Percentiles rank a stretch among this genome's conserved stretches.
These are phyloP conservation scores for Aspergillus candidus DNA, from an alignment of 2,329 filamentous ascomycete genomes.

Conservation along the genomic window DNA sequence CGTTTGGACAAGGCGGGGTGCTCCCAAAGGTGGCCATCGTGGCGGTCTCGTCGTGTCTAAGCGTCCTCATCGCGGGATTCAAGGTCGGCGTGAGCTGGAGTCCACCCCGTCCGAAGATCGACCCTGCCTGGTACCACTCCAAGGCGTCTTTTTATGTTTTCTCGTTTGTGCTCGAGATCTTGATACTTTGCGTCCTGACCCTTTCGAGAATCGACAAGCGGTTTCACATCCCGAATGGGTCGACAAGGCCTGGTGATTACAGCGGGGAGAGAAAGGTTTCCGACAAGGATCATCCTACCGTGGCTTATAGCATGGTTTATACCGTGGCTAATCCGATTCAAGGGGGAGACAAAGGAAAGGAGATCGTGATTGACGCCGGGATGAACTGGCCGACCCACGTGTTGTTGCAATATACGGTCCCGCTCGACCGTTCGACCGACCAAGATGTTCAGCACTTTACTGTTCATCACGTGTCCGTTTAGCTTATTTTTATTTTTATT, in stretches of 20 bases:
- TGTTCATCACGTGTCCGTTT: too few species aligned
- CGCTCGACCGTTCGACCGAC: too few species aligned
- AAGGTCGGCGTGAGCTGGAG: constrained; percentile 56
- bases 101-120: constrained; percentile 40
- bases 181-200: constrained; percentile 63
- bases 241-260: constrained; percentile 15
- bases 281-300: neutral
- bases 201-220: constrained; percentile 64
- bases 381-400: too few species aligned
- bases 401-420: too few species aligned
- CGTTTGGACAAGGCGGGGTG: constrained; percentile 63
- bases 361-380: too few species aligned
- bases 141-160: constrained; percentile 74
- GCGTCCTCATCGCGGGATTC: constrained; percentile 61
- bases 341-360: too few species aligned
- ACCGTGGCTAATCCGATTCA: too few species aligned
- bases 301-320: too few species aligned
- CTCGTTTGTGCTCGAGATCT: constrained; percentile 68
- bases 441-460: too few species aligned
- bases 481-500: too few species aligned
- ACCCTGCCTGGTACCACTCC: constrained; percentile 64
- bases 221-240: constrained; percentile 67
- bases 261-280: constrained; percentile 27
- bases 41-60: constrained; percentile 51
- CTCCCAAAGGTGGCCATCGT: constrained; percentile 62